Percentiles rank a stretch among this genome's conserved stretches.
Evolutionary conservation across 129 eudicot species (phyloP).

Genomic region (Gnaphalium uliginosum): DNA sequence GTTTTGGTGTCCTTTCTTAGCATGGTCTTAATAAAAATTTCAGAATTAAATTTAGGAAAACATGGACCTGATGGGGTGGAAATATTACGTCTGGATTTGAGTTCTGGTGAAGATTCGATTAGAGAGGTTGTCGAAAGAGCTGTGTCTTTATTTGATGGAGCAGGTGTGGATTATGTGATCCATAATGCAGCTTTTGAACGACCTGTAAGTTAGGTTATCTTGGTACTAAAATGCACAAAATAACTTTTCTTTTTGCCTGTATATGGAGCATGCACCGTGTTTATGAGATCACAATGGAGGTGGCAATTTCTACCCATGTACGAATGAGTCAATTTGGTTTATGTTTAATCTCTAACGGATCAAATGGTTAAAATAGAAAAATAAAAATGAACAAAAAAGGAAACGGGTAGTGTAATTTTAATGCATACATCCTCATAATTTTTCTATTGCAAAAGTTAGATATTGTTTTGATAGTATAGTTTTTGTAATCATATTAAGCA

Average conservation of each 20-base stretch:
- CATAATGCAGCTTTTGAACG: constrained; percentile 97
- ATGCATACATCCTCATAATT: not conserved
- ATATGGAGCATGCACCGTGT: constrained; percentile 2
- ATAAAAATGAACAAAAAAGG: not conserved
- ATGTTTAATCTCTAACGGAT: not conserved
- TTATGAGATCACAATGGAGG: not conserved
- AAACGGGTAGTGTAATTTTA: not conserved
- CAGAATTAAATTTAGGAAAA: constrained; percentile 51
- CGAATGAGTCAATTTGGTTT: not conserved
- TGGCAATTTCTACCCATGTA: not conserved
- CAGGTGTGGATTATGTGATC: constrained; percentile 87
- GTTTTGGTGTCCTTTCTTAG: constrained; percentile 7
- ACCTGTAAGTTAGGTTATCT: constrained; percentile 60
- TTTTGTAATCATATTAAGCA: not conserved
- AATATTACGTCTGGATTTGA: constrained; percentile 85
- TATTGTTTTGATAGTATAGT: not conserved
- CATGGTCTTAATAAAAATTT: constrained; percentile 22
- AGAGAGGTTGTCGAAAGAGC: constrained; percentile 70
- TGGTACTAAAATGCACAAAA: constrained; percentile 7
- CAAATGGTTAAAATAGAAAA: not conserved
- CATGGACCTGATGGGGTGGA: constrained; percentile 73
- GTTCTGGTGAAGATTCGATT: constrained; percentile 72
- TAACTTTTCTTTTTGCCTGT: constrained; percentile 5
- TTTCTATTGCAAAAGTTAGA: not conserved
- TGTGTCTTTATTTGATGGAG: constrained; percentile 66